These are phyloP conservation scores for Coemansia sp. DNA, from an alignment of 192 early-diverging fungal species.

Conservation along the genomic window DNA sequence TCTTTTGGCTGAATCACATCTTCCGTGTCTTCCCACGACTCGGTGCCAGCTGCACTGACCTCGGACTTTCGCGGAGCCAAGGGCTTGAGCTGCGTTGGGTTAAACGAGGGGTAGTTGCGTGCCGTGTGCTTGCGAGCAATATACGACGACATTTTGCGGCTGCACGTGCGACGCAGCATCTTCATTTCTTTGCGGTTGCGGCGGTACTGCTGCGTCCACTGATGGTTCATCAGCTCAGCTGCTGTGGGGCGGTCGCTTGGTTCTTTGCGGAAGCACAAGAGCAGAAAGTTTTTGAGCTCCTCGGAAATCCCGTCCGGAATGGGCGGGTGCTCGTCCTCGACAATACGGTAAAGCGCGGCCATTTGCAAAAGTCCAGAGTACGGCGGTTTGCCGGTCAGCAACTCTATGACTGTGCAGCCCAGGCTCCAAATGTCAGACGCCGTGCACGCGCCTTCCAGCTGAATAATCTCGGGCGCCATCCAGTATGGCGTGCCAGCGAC, in stretches of 20 bases:
- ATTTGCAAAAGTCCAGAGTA: conserved; percentile 82
- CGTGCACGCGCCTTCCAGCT: conserved; percentile 81
- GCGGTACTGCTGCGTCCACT: conserved; percentile 64
- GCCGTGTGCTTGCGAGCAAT: conserved; percentile 33
- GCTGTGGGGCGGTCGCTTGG: conserved; percentile 72
- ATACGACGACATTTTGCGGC: conserved; percentile 51
- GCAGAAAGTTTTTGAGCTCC: conserved; percentile 78
- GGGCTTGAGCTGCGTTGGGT: conserved; percentile 29
- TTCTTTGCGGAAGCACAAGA: conserved; percentile 84
- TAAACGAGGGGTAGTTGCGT: conserved; percentile 38
- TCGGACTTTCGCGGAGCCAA: conserved; percentile 1
- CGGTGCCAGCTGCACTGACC: not conserved
- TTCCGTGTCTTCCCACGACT: not conserved
- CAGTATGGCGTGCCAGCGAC: conserved; percentile 85
- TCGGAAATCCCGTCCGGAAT: conserved; percentile 77
- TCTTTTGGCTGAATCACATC: not conserved
- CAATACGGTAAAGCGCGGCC: conserved; percentile 92
- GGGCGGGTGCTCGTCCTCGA: conserved; percentile 86
- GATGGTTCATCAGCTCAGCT: conserved; percentile 66
- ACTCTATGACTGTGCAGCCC: conserved; percentile 91
- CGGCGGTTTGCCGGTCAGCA: conserved; percentile 90
- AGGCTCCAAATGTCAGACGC: conserved; percentile 95
- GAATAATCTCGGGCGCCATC: conserved; percentile 93
- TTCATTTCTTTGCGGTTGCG: conserved; percentile 55
- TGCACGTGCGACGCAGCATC: conserved; percentile 54